These are phyloP conservation scores for Sphagnum contortum DNA, from an alignment of 225 moss, liverwort and hornwort genomes.

Conservation along the genomic window DNA sequence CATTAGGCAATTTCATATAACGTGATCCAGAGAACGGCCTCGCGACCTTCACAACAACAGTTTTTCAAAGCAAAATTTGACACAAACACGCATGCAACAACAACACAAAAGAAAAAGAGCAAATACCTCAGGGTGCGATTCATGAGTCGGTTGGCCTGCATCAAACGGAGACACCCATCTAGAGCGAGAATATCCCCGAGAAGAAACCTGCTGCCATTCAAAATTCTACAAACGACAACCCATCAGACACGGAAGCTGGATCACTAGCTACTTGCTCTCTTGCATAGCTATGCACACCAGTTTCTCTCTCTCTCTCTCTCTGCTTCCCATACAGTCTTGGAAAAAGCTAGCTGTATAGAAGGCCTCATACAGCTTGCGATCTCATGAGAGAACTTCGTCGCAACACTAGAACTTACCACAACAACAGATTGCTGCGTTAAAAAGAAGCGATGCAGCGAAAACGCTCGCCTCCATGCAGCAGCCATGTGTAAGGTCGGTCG, in stretches of 20 bases:
- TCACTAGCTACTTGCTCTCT: too few relatives aligned
- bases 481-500: too few relatives aligned
- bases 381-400: background rate
- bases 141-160: slow-evolving; percentile 77
- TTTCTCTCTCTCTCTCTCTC: background rate
- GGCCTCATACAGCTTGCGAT: too few relatives aligned
- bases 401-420: slow-evolving; percentile 21
- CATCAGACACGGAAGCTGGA: too few relatives aligned
- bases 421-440: slow-evolving; percentile 7
- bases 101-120: background rate
- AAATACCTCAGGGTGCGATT: slow-evolving; percentile 82
- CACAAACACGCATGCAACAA: background rate
- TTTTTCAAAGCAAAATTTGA: background rate
- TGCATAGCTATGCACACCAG: too few relatives aligned
- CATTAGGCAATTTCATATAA: too few relatives aligned
- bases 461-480: slow-evolving; percentile 30
- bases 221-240: background rate
- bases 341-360: background rate
- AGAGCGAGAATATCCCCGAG: slow-evolving; percentile 35
- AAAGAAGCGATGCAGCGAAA: slow-evolving; percentile 20
- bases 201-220: slow-evolving; percentile 16
- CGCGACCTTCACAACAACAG: background rate
- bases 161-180: slow-evolving; percentile 49
- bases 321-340: background rate
- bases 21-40: too few relatives aligned